phyloP scores from a whole-genome alignment of 2,329 filamentous ascomycete genomes.

The Sporothrix protearum region DNA sequence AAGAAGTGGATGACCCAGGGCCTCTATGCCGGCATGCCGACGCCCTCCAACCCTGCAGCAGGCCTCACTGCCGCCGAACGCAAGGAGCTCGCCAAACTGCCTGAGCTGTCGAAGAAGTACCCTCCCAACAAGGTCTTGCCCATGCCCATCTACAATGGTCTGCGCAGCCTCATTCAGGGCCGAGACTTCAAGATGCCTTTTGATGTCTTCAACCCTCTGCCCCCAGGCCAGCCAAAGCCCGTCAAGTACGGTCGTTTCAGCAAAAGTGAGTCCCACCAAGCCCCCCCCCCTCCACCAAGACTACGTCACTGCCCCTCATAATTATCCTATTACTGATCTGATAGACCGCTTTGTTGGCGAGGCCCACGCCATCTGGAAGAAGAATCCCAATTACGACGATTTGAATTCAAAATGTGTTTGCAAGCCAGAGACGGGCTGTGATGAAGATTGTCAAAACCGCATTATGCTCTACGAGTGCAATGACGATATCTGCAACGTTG shows the following conservation, averaged over 20 bases:
- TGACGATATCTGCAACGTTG: constrained; percentile 78
- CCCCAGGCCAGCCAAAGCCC: constrained; percentile 82
- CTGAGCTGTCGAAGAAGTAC: constrained; percentile 45
- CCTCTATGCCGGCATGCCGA: constrained; percentile 78
- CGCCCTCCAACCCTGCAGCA: constrained; percentile 45
- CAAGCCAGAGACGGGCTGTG: constrained; percentile 72
- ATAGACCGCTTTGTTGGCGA: constrained; percentile 87
- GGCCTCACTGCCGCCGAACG: constrained; percentile 51
- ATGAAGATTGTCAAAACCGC: constrained; percentile 86
- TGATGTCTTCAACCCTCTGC: constrained; percentile 83
- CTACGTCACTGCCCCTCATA: no score
- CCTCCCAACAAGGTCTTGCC: constrained; percentile 61
- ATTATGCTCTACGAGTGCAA: constrained; percentile 99
- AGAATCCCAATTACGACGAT: constrained; percentile 68
- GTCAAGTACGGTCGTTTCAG: constrained; percentile 90
- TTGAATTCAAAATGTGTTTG: constrained; percentile 77
- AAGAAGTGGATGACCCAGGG: constrained; percentile 82
- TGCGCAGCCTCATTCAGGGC: constrained; percentile 66
- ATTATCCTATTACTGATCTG: not conserved
- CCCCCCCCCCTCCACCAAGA: no score
- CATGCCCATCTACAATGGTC: constrained; percentile 72
- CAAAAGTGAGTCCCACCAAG: constrained; percentile 70
- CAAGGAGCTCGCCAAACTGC: constrained; percentile 48
- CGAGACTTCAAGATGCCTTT: constrained; percentile 86
- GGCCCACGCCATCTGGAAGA: constrained; percentile 75